Evolutionary conservation across 257 asterid species (phyloP).

Genomic region (Rhazya stricta): DNA sequence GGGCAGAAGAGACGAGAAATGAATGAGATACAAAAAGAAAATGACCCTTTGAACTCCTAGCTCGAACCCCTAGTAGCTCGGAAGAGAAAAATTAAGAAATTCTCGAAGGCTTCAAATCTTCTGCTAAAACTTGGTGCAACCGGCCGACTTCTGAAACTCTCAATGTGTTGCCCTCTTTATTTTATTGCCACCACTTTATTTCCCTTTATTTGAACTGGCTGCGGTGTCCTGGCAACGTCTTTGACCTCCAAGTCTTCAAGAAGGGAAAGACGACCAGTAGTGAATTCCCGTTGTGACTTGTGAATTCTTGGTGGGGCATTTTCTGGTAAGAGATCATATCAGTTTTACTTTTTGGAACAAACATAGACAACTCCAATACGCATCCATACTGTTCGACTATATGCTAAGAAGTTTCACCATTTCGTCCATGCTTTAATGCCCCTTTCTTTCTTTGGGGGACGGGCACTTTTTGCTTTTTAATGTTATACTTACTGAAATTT

Average conservation of each 20-base stretch:
- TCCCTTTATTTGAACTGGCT: background rate
- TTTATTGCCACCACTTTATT: background rate
- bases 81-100: background rate
- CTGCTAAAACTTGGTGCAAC: background rate
- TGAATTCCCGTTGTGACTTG: background rate
- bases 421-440: no score
- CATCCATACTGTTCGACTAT: no score
- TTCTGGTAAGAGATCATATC: no score
- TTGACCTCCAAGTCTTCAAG: background rate
- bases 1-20: background rate
- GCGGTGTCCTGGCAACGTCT: background rate
- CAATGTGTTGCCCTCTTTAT: background rate
- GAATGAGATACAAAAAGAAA: background rate
- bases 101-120: background rate
- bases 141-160: conserved; percentile 7
- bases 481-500: no score
- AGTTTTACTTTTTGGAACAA: no score
- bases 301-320: background rate
- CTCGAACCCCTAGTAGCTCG: background rate
- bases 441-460: no score
- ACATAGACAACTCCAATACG: no score
- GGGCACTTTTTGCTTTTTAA: no score
- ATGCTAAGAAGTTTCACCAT: no score
- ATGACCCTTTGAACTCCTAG: background rate
- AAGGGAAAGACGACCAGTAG: background rate